Evolutionary conservation across 768 basidiomycete genomes (phyloP).

Genomic region (Lactifluus subvellereus): DNA sequence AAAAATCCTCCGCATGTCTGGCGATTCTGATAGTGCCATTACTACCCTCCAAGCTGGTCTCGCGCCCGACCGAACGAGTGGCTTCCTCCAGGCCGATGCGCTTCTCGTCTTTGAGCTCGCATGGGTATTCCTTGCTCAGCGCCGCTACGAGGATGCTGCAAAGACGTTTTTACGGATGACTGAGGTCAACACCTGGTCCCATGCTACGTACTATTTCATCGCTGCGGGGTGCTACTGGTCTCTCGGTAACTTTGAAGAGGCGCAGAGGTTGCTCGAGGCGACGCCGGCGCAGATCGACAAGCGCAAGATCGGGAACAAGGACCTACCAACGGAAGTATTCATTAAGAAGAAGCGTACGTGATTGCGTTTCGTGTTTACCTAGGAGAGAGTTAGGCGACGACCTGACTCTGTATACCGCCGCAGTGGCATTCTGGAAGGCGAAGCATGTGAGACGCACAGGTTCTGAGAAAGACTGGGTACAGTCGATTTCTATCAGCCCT

Average conservation of each 20-base stretch:
- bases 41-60: conserved; percentile 53
- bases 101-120: conserved; percentile 71
- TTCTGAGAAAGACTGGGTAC: conserved; percentile 44
- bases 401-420: not conserved
- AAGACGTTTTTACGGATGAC: conserved; percentile 59
- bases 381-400: not conserved
- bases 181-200: conserved; percentile 67
- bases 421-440: conserved; percentile 70
- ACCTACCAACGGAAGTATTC: conserved; percentile 68
- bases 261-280: conserved; percentile 54
- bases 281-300: conserved; percentile 57
- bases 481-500: conserved; percentile 57
- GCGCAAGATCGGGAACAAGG: conserved; percentile 59
- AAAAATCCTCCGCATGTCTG: conserved; percentile 68
- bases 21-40: conserved; percentile 61
- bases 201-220: conserved; percentile 72
- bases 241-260: conserved; percentile 47
- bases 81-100: conserved; percentile 68
- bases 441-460: conserved; percentile 56
- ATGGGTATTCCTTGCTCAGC: conserved; percentile 63
- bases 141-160: conserved; percentile 62
- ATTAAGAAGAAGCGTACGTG: conserved; percentile 70
- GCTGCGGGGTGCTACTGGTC: conserved; percentile 71
- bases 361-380: not conserved
- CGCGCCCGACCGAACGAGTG: conserved; percentile 43